Evolutionary conservation across 352 stramenopile genomes (phyloP).

Genomic region (Paralagenidium karlingii): DNA sequence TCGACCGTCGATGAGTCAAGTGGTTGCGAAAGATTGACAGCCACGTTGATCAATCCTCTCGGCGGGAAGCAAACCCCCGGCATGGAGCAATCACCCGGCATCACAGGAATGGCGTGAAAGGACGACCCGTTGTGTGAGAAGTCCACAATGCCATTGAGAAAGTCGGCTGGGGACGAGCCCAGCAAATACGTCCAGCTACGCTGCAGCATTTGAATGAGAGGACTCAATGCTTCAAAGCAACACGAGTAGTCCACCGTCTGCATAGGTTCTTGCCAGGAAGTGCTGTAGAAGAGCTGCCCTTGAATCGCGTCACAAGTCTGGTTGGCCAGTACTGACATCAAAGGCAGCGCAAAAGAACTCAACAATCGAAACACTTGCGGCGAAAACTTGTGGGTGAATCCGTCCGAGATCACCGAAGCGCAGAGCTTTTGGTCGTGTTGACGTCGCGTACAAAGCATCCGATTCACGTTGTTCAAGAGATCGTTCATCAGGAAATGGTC

Average conservation of each 20-base stretch:
- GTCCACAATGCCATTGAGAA: slow-evolving; percentile 32
- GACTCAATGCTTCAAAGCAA: slow-evolving; percentile 24
- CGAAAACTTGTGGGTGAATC: slow-evolving; percentile 28
- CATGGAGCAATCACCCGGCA: too few relatives aligned
- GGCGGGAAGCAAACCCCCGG: too few relatives aligned
- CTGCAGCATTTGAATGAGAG: slow-evolving; percentile 25
- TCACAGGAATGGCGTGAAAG: too few relatives aligned
- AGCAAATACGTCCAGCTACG: slow-evolving; percentile 22
- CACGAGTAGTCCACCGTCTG: slow-evolving; percentile 28
- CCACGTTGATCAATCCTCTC: too few relatives aligned
- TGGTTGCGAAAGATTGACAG: too few relatives aligned
- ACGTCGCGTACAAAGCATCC: slow-evolving; percentile 26
- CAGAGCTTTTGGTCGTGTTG: slow-evolving; percentile 15
- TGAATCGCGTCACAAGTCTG: slow-evolving; percentile 24
- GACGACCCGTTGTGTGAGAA: slow-evolving; percentile 10
- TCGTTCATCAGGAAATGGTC: slow-evolving; percentile 31
- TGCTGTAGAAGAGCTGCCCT: slow-evolving; percentile 21
- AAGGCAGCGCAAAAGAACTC: slow-evolving; percentile 28
- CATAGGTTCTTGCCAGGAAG: slow-evolving; percentile 14
- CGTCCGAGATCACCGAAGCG: slow-evolving; percentile 20
- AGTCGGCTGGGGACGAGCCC: slow-evolving; percentile 17
- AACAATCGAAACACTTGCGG: slow-evolving; percentile 19
- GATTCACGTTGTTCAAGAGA: slow-evolving; percentile 26
- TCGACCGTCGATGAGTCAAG: too few relatives aligned
- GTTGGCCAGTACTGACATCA: slow-evolving; percentile 19